Evolutionary conservation across 2,329 filamentous ascomycete species (phyloP).

Genomic region (Alternaria atra): DNA sequence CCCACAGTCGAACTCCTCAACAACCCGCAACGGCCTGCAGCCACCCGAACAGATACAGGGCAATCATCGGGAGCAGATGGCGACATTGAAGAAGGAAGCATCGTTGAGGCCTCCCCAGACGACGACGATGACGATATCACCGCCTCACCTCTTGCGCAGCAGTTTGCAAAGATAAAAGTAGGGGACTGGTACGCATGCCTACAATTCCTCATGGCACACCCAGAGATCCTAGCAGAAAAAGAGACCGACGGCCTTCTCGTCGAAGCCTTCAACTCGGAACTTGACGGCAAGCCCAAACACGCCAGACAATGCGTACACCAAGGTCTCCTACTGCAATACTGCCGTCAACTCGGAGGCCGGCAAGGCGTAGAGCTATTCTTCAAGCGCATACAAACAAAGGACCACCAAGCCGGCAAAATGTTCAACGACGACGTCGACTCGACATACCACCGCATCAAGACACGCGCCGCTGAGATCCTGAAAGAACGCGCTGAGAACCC

Average conservation of each 20-base stretch:
- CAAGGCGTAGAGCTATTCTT: slow-evolving; percentile 95
- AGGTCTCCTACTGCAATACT: slow-evolving; percentile 92
- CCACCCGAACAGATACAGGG: slow-evolving; percentile 52
- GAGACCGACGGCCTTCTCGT: slow-evolving; percentile 92
- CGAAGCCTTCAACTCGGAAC: slow-evolving; percentile 87
- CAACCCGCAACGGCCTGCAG: slow-evolving; percentile 59
- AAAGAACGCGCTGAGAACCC: slow-evolving; percentile 63
- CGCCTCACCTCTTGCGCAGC: slow-evolving; percentile 78
- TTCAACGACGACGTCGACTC: slow-evolving; percentile 93
- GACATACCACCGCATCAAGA: slow-evolving; percentile 84
- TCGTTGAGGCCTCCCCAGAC: slow-evolving; percentile 37
- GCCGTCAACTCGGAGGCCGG: slow-evolving; percentile 84
- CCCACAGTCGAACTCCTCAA: slow-evolving; percentile 76
- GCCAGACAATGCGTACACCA: slow-evolving; percentile 92
- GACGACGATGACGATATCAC: slow-evolving; percentile 74
- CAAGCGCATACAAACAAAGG: slow-evolving; percentile 89
- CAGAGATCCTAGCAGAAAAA: slow-evolving; percentile 79
- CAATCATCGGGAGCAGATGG: slow-evolving; percentile 68
- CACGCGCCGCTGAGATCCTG: slow-evolving; percentile 76
- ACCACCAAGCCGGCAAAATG: slow-evolving; percentile 87
- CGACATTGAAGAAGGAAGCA: slow-evolving; percentile 65
- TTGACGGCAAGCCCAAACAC: slow-evolving; percentile 78
- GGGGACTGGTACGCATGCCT: slow-evolving; percentile 78
- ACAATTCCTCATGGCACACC: slow-evolving; percentile 80
- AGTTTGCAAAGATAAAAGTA: slow-evolving; percentile 80